These are phyloP conservation scores for Cryptococcus hybrid DNA, from an alignment of 1,284 basidiomycete species.

Conservation along the genomic window DNA sequence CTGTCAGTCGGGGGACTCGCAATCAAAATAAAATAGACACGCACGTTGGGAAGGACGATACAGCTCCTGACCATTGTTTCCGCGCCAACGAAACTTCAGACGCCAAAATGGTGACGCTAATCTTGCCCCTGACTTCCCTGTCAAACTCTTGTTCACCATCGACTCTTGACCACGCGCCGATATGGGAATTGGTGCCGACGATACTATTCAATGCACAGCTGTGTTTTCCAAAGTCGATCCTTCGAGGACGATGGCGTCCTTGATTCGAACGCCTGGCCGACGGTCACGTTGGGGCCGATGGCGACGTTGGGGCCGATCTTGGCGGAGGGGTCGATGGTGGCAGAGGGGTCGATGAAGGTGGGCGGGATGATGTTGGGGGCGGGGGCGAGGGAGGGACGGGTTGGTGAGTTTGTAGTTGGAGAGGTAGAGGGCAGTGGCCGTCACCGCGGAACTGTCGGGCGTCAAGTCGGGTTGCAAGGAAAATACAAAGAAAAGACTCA, in stretches of 20 bases:
- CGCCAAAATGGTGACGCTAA: slow-evolving; percentile 53
- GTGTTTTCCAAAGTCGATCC: slow-evolving; percentile 51
- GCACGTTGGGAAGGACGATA: slow-evolving; percentile 54
- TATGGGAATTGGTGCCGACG: slow-evolving; percentile 45
- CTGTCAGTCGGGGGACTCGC: not conserved
- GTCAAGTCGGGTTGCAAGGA: too few species aligned
- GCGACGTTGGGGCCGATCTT: slow-evolving; percentile 55
- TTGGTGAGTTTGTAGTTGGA: slow-evolving; percentile 34
- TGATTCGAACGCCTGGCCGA: slow-evolving; percentile 53
- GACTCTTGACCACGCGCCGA: slow-evolving; percentile 55
- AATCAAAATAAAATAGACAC: not conserved
- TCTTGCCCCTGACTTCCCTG: slow-evolving; percentile 47
- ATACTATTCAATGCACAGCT: slow-evolving; percentile 53
- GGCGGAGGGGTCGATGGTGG: slow-evolving; percentile 49
- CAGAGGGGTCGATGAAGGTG: slow-evolving; percentile 52
- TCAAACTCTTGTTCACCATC: slow-evolving; percentile 51
- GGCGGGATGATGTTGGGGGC: slow-evolving; percentile 50
- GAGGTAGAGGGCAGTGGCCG: slow-evolving; percentile 54
- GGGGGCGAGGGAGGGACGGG: slow-evolving; percentile 39
- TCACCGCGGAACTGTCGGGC: not conserved
- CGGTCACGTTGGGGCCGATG: slow-evolving; percentile 49
- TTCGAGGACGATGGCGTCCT: slow-evolving; percentile 54
- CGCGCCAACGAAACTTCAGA: slow-evolving; percentile 50
- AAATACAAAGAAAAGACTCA: slow-evolving; percentile 20
- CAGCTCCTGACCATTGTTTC: slow-evolving; percentile 51